phyloP scores from a whole-genome alignment of 495 filamentous ascomycete species.

The Amphirosellinia nigrospora region DNA sequence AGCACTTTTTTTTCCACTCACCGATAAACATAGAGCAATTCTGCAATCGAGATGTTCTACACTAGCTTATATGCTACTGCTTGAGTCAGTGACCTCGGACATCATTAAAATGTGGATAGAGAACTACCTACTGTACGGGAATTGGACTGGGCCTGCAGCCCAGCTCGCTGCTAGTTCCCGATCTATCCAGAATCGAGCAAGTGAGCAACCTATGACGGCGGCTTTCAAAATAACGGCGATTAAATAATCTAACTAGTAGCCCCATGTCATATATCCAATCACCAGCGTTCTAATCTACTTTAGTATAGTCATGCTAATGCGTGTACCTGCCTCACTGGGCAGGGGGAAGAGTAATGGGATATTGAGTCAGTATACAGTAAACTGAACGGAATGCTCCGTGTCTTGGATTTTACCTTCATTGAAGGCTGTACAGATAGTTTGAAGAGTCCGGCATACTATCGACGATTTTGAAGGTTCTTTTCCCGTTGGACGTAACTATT shows the following conservation, averaged over 20 bases:
- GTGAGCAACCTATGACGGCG: background rate
- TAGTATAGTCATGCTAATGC: background rate
- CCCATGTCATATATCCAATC: constrained; percentile 3
- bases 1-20: background rate
- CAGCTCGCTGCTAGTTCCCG: background rate
- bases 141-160: background rate
- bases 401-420: background rate
- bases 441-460: background rate
- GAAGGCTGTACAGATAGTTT: background rate
- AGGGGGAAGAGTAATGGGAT: background rate
- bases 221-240: constrained; percentile 10
- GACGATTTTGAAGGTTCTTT: background rate
- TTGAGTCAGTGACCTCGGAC: background rate
- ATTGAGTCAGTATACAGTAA: constrained; percentile 5
- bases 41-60: background rate
- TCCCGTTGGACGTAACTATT: background rate
- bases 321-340: constrained; percentile 19
- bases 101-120: background rate
- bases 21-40: constrained; percentile 11
- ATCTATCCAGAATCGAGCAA: background rate
- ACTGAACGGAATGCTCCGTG: background rate
- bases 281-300: background rate
- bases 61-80: background rate
- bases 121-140: background rate
- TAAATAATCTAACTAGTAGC: background rate